Evolutionary conservation across 257 asterid genomes (phyloP), one percentile per base, ranked within the genome.

Genomic region (Solanum arcanum): DNA sequence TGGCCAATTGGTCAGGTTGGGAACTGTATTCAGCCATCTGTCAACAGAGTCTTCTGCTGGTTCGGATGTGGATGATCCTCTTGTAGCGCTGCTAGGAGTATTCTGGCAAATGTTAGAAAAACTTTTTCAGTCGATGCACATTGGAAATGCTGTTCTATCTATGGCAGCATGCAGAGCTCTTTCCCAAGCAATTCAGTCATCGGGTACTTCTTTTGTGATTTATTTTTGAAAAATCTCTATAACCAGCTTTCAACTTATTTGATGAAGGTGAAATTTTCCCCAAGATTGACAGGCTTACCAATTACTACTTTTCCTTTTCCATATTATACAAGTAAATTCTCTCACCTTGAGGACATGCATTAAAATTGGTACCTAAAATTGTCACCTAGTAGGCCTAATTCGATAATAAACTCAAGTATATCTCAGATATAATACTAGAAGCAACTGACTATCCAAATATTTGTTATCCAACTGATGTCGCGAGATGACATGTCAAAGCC

Each of bases 121-220:
- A 80, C 90, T 94, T 86, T 90, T 96, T 87, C 85, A 80, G 89
- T 95, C 96, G 15, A 87, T 92, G 86, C 94, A 93, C 89, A 91
- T 94, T 64, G 95, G 91, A 92, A 93, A 91, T 89, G 93, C 92
- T 46, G 91, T 91, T 93, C 92, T 96, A 92, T 91, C 98, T 88
- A 83, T 93, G 87, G 94, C 99, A 86, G 96, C 97, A 87, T 96
- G 99, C 94, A 90, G 97, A 93, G 96, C 97, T 88, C 97, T 96
- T 87, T 91, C 97, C 76, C 94, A 91, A 75, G 97, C 97, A 87
- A 94, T 95, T 82, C 92, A 93, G 89, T 96, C 97, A 83, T 92
- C 98, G 87, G 98, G 98, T 96, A 89, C 87, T 90, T 37, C 81
- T 85, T 69, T 70, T 89, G 66, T 83, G 52, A 72, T 72, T 74